phyloP scores from a whole-genome alignment of 2,329 filamentous ascomycete genomes.

The Acarospora socialis region DNA sequence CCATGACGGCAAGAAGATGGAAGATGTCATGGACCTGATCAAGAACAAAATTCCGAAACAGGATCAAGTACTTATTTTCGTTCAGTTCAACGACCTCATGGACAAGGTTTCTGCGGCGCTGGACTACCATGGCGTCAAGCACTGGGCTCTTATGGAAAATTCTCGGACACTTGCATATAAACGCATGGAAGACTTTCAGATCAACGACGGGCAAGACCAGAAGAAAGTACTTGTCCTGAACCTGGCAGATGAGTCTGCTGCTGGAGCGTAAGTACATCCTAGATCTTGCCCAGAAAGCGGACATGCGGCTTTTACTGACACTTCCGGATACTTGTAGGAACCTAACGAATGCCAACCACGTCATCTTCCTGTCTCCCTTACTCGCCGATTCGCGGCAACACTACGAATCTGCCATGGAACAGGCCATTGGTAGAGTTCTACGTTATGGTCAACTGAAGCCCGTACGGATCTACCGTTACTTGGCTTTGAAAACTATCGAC shows the following conservation, averaged over 20 bases:
- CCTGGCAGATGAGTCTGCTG: slow-evolving; percentile 40
- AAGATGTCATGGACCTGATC: slow-evolving; percentile 32
- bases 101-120: slow-evolving; percentile 24
- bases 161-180: slow-evolving; percentile 16
- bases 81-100: slow-evolving; percentile 36
- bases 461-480: slow-evolving; percentile 43
- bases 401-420: slow-evolving; percentile 45
- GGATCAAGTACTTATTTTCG: slow-evolving; percentile 43
- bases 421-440: slow-evolving; percentile 47
- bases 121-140: slow-evolving; percentile 17
- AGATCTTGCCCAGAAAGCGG: too few species aligned
- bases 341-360: slow-evolving; percentile 47
- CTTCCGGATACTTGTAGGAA: slow-evolving; percentile 31
- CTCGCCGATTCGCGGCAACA: slow-evolving; percentile 35
- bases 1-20: slow-evolving; percentile 32
- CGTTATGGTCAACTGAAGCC: slow-evolving; percentile 43
- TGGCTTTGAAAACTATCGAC: slow-evolving; percentile 31
- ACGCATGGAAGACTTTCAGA: slow-evolving; percentile 29
- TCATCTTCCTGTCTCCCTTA: slow-evolving; percentile 48
- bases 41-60: slow-evolving; percentile 22
- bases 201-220: slow-evolving; percentile 20
- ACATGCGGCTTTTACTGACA: slow-evolving; percentile 11
- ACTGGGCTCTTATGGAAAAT: slow-evolving; percentile 24
- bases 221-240: slow-evolving; percentile 43
- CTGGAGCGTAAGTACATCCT: slow-evolving; percentile 38